Evolutionary conservation across 2,329 filamentous ascomycete genomes (phyloP), one percentile per base, ranked within the genome.

Genomic region (Polytolypa hystricis): DNA sequence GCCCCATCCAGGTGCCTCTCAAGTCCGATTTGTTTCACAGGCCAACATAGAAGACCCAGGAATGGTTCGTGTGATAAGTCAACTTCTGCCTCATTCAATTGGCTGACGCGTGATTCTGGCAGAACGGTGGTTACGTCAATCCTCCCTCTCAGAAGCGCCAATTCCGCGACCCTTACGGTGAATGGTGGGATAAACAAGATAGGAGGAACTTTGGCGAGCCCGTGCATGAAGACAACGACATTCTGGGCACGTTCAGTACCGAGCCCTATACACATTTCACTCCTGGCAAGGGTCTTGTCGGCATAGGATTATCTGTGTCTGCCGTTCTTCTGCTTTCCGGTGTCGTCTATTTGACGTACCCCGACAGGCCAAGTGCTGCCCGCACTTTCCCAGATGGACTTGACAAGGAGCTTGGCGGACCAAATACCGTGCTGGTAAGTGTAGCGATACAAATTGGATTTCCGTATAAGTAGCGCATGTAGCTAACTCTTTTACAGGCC

Each of bases 111-210:
- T 26, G 26, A 26, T 33, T 34, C 35, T 16, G 15, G 25, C 33
- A 68, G 65, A 68, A 68, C 43, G 58, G 58, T 43, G 59, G 58
- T 47, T 69, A 68, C 46, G 56, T 60, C 43, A 69, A 69, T 47
- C 65, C 65, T 46, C 65, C 65, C 30, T 52, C 71, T 37, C 68
- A 89, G 63, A 95, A 94, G 72, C 82, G 89, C 50, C 80, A 86
- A 61, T 83, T 85, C 67, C 84, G 91, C 58, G 91, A 96, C 62
- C 91, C 93, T 23, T 76, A 96, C 60, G 89, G 65, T 56, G 79
- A 84, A 57, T 98, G 86, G 85, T 96, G 86, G 84, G 89, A 98
- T 65, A 82, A 86, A 62, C 91, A 98, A 67, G 91, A 96, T 64
- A 80, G 87, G 58, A 78, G 91, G 54, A 96, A 98, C 72, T 96